Conservation (phyloP, 1,284 basidiomycete genomes). For the Cryptococcus wingfieldii region DNA sequence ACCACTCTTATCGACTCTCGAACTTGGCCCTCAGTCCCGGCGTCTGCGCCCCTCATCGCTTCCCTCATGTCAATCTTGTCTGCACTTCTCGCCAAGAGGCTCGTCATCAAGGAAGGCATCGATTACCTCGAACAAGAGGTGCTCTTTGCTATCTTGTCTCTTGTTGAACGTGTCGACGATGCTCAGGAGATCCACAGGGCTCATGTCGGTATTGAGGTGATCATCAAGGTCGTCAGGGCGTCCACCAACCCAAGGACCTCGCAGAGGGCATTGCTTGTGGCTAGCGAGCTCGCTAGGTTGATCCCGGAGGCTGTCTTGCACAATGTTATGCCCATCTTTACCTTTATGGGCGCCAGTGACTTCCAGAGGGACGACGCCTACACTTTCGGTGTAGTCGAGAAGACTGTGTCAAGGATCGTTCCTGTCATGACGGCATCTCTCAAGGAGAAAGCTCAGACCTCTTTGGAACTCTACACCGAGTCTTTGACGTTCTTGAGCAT, state of each 20-base stretch:
- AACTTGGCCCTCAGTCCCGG: slow-evolving; percentile 60
- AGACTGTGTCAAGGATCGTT: slow-evolving; percentile 89
- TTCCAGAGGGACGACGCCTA: slow-evolving; percentile 95
- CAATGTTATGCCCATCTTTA: slow-evolving; percentile 98
- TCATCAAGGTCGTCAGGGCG: slow-evolving; percentile 79
- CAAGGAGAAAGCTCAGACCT: slow-evolving; percentile 55
- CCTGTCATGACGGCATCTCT: slow-evolving; percentile 82
- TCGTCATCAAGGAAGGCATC: slow-evolving; percentile 54
- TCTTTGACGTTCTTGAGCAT: slow-evolving; percentile 45
- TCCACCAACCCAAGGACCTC: slow-evolving; percentile 91
- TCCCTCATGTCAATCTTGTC: slow-evolving; percentile 70
- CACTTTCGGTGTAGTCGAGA: slow-evolving; percentile 91
- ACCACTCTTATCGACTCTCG: slow-evolving; percentile 66
- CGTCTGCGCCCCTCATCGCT: slow-evolving; percentile 67
- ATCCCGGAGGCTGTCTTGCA: slow-evolving; percentile 87
- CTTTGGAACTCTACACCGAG: slow-evolving; percentile 60
- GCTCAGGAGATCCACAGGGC: slow-evolving; percentile 40
- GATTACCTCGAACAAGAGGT: slow-evolving; percentile 81
- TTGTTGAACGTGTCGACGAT: slow-evolving; percentile 58
- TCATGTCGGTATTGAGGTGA: slow-evolving; percentile 61
- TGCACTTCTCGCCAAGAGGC: slow-evolving; percentile 57
- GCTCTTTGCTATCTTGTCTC: slow-evolving; percentile 72
- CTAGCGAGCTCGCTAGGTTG: slow-evolving; percentile 76
- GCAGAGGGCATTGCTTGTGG: slow-evolving; percentile 85
- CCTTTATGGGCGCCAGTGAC: slow-evolving; percentile 95